Evolutionary conservation across 352 stramenopile species (phyloP), one percentile per base, ranked within the genome.

Genomic region (Phytopythium vexans): DNA sequence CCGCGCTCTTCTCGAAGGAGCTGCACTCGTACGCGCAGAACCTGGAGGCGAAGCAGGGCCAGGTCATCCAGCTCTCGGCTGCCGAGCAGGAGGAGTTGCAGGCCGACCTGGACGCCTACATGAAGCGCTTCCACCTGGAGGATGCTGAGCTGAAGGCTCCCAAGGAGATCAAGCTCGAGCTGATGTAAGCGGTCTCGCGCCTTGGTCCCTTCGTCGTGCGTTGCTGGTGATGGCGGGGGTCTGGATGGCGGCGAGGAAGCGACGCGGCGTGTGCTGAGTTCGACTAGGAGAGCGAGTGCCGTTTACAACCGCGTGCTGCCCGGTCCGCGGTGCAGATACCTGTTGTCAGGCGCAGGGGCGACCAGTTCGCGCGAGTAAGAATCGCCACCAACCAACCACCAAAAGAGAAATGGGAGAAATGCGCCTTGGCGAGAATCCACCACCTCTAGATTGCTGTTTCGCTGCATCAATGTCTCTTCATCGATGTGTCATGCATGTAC

Each of bases 41-140:
- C 44, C 67, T 94, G 32, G 81, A 94, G 66, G 66, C 73, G 54
- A 86, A 94, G 69, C 79, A 91, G 70, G 84, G 84, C 62, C 62
- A 87, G 60, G 68, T 90, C 48, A 62, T 94, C 54, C 70, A 82
- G 76, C 77, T 94, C 54, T 66, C 84, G 60, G 70, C 53, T 11
- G 84, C 72, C 33, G 84, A 94, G 61, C 84, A 94, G 64, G 84
- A 71, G 63, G 81, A 91, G 58, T 69, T 94, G 32, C 82, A 94
- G 78, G 80, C 76, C 40, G 83, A 91, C 55, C 60, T 94, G 32
- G 81, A 94, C 55, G 79, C 83, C 21, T 94, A 92, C 79, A 88
- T 91, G 76, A 92, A 92, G 69, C 82, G 82, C 55, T 89, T 89
- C 65, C 79, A 77, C 60, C 65, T 94, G 55, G 80, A 92, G 56